Evolutionary conservation across 2,329 filamentous ascomycete genomes (phyloP).

Genomic region (Fusarium torulosum): DNA sequence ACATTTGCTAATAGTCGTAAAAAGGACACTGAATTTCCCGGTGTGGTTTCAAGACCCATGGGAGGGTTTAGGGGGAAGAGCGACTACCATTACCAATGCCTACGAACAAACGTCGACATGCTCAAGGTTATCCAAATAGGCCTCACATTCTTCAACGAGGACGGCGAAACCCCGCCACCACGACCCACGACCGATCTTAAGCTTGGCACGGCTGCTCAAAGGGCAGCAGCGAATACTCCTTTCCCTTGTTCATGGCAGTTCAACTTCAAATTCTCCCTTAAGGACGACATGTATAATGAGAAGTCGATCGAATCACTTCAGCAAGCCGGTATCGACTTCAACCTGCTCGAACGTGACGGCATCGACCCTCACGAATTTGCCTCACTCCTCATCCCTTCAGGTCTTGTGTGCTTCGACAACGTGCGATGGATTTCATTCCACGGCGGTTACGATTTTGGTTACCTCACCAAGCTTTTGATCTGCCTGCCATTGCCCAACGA

Average conservation of each 20-base stretch:
- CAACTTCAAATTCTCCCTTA: constrained; percentile 96
- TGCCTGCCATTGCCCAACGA: constrained; percentile 87
- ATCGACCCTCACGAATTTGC: constrained; percentile 94
- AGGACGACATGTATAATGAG: constrained; percentile 97
- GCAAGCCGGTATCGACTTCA: constrained; percentile 93
- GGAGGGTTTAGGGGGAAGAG: constrained; percentile 94
- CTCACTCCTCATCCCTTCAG: constrained; percentile 89
- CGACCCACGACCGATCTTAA: constrained; percentile 65
- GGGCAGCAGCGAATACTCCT: constrained; percentile 59
- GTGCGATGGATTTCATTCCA: constrained; percentile 98
- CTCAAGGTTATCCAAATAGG: constrained; percentile 98
- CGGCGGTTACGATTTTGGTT: constrained; percentile 97
- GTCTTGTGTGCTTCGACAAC: constrained; percentile 86
- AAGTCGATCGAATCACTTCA: constrained; percentile 92
- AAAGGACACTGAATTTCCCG: constrained; percentile 98
- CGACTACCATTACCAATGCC: constrained; percentile 98
- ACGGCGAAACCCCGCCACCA: constrained; percentile 86
- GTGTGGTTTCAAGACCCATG: constrained; percentile 94
- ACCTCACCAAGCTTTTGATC: constrained; percentile 92
- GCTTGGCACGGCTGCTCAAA: constrained; percentile 54
- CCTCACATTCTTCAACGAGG: constrained; percentile 90
- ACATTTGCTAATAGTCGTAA: constrained; percentile 33
- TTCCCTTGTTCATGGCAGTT: constrained; percentile 97
- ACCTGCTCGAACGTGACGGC: constrained; percentile 83
- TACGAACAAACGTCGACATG: constrained; percentile 96